A percentile compares a stretch with the other conserved stretches of the same genome.
phyloP scores from a whole-genome alignment of 83 land plant genomes.

The Picea abies region DNA sequence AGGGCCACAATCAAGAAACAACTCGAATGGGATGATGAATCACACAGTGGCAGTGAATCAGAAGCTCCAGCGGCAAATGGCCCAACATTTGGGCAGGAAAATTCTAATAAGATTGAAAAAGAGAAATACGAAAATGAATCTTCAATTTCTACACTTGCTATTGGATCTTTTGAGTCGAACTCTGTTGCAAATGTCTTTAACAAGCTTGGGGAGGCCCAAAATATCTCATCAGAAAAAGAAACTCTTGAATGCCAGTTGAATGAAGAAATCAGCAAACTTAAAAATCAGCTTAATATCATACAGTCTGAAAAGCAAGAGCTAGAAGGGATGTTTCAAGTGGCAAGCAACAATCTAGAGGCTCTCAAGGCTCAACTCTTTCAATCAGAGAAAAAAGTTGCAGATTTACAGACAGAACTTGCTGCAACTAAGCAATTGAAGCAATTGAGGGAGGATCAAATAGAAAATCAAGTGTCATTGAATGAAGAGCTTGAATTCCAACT shows the following conservation, averaged over 20 bases:
- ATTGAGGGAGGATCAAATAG: constrained; percentile 33
- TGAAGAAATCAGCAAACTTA: constrained; percentile 26
- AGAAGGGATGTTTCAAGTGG: constrained; percentile 34
- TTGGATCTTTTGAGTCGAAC: neutral
- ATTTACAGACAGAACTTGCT: constrained; percentile 27
- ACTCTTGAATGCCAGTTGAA: constrained; percentile 12
- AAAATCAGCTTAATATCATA: constrained; percentile 15
- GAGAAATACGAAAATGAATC: neutral
- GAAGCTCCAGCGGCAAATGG: constrained; percentile 8
- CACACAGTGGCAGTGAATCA: constrained; percentile 10
- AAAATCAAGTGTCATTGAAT: constrained; percentile 34
- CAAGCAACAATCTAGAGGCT: constrained; percentile 18
- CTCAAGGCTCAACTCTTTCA: constrained; percentile 33
- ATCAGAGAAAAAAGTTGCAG: constrained; percentile 28
- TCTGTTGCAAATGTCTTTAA: neutral
- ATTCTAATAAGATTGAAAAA: neutral
- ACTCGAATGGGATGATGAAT: constrained; percentile 19
- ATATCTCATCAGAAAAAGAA: constrained; percentile 21
- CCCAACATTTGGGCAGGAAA: constrained; percentile 1
- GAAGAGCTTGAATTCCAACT: constrained; percentile 51
- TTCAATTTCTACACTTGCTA: neutral
- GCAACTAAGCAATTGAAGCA: constrained; percentile 33
- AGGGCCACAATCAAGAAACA: constrained; percentile 18
- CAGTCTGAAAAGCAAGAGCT: constrained; percentile 26
- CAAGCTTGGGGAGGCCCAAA: constrained; percentile 1